phyloP scores from a whole-genome alignment of 495 filamentous ascomycete species.

The Penicillium argentinense region DNA sequence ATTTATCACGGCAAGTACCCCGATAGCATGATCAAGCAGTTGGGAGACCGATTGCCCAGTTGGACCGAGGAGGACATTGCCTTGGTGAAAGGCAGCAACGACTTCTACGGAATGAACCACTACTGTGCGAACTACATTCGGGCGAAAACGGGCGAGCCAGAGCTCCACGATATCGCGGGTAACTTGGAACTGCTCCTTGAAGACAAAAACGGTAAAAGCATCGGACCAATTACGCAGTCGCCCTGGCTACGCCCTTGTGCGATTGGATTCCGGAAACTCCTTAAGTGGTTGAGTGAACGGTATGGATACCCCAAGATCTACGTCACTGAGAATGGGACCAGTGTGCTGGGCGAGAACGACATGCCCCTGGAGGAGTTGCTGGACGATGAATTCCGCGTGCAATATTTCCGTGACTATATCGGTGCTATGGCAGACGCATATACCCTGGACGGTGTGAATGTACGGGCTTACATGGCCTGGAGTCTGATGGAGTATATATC shows the following conservation, averaged over 20 bases:
- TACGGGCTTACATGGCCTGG: conserved; percentile 77
- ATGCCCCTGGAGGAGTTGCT: conserved; percentile 65
- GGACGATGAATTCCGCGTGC: conserved; percentile 70
- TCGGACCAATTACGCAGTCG: conserved; percentile 74
- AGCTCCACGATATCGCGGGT: conserved; percentile 65
- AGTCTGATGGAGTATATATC: conserved; percentile 65
- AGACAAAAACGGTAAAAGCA: conserved; percentile 65
- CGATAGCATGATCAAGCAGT: conserved; percentile 71
- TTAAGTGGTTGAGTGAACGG: conserved; percentile 76
- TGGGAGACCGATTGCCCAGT: conserved; percentile 65
- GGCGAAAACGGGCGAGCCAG: conserved; percentile 59
- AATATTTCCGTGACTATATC: conserved; percentile 75
- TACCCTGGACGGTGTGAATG: conserved; percentile 65
- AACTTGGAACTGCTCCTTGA: conserved; percentile 67
- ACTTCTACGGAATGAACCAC: conserved; percentile 86
- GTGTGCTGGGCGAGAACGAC: conserved; percentile 76
- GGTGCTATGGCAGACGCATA: conserved; percentile 67
- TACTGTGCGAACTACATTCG: conserved; percentile 82
- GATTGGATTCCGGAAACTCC: conserved; percentile 70
- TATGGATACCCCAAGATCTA: conserved; percentile 74
- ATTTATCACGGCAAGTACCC: conserved; percentile 76
- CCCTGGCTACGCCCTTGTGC: conserved; percentile 73
- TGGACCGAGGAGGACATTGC: conserved; percentile 65
- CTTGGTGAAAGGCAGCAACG: conserved; percentile 71
- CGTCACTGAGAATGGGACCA: conserved; percentile 81